Conservation (phyloP, 129 eudicot species). For the Daucus carota region DNA sequence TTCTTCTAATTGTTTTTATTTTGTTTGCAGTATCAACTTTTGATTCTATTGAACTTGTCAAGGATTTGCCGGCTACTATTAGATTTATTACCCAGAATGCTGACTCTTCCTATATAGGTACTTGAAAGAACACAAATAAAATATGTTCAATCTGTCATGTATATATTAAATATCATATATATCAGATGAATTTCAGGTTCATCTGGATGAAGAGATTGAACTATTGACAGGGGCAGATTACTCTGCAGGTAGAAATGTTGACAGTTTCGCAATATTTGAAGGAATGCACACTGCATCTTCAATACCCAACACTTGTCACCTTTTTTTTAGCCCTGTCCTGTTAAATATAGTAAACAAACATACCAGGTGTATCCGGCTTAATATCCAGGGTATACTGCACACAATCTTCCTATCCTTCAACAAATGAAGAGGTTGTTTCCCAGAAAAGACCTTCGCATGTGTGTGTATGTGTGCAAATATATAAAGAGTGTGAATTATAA, state of each 20-base stretch:
- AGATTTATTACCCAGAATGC: background rate
- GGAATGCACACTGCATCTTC: background rate
- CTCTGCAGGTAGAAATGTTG: background rate
- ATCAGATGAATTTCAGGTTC: background rate
- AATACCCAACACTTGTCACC: slow-evolving; percentile 16
- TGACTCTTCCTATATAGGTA: background rate
- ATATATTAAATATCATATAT: background rate
- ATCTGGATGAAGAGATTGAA: background rate
- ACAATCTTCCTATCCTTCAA: no score
- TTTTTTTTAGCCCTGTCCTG: background rate
- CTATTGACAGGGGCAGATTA: slow-evolving; percentile 2
- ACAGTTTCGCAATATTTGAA: background rate
- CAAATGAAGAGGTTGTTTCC: no score
- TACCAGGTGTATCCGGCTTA: no score
- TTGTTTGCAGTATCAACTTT: background rate
- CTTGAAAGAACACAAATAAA: background rate
- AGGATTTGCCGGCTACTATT: background rate
- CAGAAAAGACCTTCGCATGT: no score
- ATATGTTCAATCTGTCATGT: background rate
- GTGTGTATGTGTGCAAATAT: no score
- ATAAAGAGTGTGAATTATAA: no score
- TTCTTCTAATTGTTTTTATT: background rate
- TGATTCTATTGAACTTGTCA: background rate
- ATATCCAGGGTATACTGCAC: no score
- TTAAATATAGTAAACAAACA: slow-evolving; percentile 3